Conservation (phyloP, 768 basidiomycete species). For the Lentinula boryana region DNA sequence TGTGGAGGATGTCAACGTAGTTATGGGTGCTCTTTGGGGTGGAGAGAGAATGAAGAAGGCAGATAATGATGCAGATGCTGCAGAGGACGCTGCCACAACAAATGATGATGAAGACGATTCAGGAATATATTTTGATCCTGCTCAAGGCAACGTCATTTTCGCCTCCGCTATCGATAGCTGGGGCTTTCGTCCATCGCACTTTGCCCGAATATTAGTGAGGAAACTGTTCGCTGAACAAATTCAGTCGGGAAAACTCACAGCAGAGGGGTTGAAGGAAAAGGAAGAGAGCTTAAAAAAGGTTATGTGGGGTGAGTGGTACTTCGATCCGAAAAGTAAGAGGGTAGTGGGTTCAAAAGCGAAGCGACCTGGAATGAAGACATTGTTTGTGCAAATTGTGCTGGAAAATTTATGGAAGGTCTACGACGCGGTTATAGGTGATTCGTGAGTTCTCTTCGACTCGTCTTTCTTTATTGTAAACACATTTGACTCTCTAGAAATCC, state of each 20-base stretch:
- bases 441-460: constrained; percentile 43
- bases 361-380: constrained; percentile 31
- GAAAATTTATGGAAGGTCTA: constrained; percentile 98
- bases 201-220: constrained; percentile 85
- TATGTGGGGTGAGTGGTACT: constrained; percentile 96
- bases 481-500: constrained; percentile 54
- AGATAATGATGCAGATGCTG: constrained; percentile 51
- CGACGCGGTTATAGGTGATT: constrained; percentile 80
- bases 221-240: constrained; percentile 43
- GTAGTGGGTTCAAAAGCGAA: constrained; percentile 68
- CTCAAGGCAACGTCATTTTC: constrained; percentile 93
- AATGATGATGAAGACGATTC: constrained; percentile 97
- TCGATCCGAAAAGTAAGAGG: constrained; percentile 93
- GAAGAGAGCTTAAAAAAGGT: constrained; percentile 81
- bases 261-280: constrained; percentile 43
- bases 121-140: constrained; percentile 95
- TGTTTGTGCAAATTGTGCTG: constrained; percentile 95
- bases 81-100: constrained; percentile 36
- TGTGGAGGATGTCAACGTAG: constrained; percentile 96
- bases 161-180: constrained; percentile 95
- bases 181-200: constrained; percentile 93
- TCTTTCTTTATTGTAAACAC: background rate
- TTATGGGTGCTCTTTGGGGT: constrained; percentile 96
- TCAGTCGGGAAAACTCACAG: background rate
- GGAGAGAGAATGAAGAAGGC: constrained; percentile 94